These are phyloP conservation scores for Wickerhamiella australiensis DNA, from an alignment of 805 yeast species.

Conservation along the genomic window DNA sequence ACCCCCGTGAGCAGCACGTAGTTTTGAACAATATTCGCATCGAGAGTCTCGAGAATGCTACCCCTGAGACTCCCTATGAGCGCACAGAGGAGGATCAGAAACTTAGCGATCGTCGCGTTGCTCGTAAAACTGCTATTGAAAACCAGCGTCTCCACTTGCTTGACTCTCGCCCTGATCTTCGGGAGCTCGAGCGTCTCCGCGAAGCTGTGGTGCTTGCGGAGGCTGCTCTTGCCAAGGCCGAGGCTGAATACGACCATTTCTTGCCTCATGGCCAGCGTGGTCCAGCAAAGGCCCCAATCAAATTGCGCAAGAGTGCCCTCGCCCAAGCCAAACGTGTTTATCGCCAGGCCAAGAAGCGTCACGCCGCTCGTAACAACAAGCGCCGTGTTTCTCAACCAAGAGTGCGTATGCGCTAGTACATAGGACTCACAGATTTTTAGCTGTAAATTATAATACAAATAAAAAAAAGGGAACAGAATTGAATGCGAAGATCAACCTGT, in stretches of 20 bases:
- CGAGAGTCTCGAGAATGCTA: constrained; percentile 15
- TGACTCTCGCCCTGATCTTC: constrained; percentile 21
- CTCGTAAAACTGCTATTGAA: constrained; percentile 12
- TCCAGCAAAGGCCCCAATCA: constrained; percentile 24
- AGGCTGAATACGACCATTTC: constrained; percentile 21
- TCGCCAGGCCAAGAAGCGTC: constrained; percentile 22
- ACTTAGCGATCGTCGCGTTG: constrained; percentile 9
- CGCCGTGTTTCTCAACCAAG: constrained; percentile 23
- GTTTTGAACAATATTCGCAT: constrained; percentile 40
- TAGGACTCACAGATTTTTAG: neutral
- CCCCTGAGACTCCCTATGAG: constrained; percentile 11
- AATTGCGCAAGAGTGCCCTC: constrained; percentile 22
- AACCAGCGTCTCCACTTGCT: constrained; percentile 15
- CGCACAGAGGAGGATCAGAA: constrained; percentile 9
- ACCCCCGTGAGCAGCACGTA: constrained; percentile 56
- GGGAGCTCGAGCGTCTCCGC: constrained; percentile 18
- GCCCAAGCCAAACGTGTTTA: constrained; percentile 22
- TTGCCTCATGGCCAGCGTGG: constrained; percentile 25
- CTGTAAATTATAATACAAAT: neutral
- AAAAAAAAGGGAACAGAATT: neutral
- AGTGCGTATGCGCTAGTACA: constrained; percentile 11
- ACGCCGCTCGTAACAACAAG: constrained; percentile 21
- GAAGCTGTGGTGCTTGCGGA: constrained; percentile 18
- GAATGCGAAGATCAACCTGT: no score
- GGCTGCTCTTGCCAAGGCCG: constrained; percentile 19